phyloP scores from a whole-genome alignment of 2,329 filamentous ascomycete species.

The Bipolaris cookei region DNA sequence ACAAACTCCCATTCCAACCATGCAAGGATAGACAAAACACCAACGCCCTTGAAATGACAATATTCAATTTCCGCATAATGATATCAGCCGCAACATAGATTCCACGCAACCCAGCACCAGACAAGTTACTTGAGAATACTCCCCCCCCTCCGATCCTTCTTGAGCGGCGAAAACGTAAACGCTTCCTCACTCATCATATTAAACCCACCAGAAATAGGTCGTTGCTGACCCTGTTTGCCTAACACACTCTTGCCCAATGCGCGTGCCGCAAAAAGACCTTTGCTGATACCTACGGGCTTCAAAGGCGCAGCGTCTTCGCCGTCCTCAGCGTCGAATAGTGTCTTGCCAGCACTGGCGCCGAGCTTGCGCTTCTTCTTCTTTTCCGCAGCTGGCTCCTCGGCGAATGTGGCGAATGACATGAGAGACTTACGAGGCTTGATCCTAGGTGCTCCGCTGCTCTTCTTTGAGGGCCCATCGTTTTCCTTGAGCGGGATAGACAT shows the following conservation, averaged over 20 bases:
- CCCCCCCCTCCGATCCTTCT: constrained; percentile 47
- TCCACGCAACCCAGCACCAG: neutral
- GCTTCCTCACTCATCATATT: constrained; percentile 48
- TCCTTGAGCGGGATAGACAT: constrained; percentile 46
- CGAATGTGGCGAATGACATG: constrained; percentile 54
- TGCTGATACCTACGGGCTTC: constrained; percentile 44
- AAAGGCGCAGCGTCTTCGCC: constrained; percentile 39
- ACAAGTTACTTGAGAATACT: constrained; percentile 35
- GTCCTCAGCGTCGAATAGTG: constrained; percentile 65
- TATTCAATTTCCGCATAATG: neutral
- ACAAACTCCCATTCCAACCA: neutral
- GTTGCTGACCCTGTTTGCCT: constrained; percentile 32
- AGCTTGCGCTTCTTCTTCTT: constrained; percentile 72
- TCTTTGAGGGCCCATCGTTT: constrained; percentile 38
- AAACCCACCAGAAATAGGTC: constrained; percentile 44
- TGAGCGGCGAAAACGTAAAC: constrained; percentile 50
- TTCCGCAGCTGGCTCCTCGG: constrained; percentile 48
- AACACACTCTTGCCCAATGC: constrained; percentile 46
- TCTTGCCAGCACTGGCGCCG: constrained; percentile 64
- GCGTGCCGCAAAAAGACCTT: constrained; percentile 48
- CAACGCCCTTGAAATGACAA: neutral
- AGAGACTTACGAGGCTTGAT: constrained; percentile 56
- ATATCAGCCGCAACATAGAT: neutral
- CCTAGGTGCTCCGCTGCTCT: constrained; percentile 43
- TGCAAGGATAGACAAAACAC: neutral